A percentile compares a stretch with the other conserved stretches of the same genome.
Conservation (phyloP, 257 asterid genomes). For the Capsicum rhomboideum region DNA sequence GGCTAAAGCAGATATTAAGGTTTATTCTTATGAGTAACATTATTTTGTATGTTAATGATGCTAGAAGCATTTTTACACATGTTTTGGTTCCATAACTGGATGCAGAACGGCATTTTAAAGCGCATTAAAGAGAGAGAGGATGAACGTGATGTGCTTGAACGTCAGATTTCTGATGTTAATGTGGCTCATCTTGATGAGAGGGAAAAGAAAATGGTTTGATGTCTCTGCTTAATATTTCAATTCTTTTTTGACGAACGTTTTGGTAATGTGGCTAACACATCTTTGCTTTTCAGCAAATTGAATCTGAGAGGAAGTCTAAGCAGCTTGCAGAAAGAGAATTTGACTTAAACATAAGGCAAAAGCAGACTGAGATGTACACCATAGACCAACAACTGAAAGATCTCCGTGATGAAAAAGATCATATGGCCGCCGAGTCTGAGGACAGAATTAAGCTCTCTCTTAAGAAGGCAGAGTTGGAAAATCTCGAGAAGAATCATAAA, state of each 20-base stretch:
- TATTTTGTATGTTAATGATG: background rate
- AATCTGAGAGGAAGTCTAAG: slow-evolving; percentile 55
- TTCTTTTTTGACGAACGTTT: slow-evolving; percentile 5
- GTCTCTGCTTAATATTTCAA: slow-evolving; percentile 6
- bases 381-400: slow-evolving; percentile 52
- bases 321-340: slow-evolving; percentile 57
- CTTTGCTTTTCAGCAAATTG: slow-evolving; percentile 47
- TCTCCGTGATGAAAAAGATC: slow-evolving; percentile 54
- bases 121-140: slow-evolving; percentile 52
- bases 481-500: slow-evolving; percentile 60
- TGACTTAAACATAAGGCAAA: slow-evolving; percentile 31
- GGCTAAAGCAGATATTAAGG: slow-evolving; percentile 70
- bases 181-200: slow-evolving; percentile 62
- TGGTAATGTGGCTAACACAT: slow-evolving; percentile 9
- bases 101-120: slow-evolving; percentile 45
- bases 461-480: slow-evolving; percentile 74
- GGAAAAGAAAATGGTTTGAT: slow-evolving; percentile 61
- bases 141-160: slow-evolving; percentile 61
- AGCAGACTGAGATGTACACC: slow-evolving; percentile 43
- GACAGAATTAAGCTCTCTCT: slow-evolving; percentile 70
- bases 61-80: slow-evolving; percentile 4
- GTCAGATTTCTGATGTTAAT: slow-evolving; percentile 44
- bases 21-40: slow-evolving; percentile 14
- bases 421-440: slow-evolving; percentile 69
- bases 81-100: slow-evolving; percentile 7